phyloP scores from a whole-genome alignment of 495 filamentous ascomycete species.

The Podospora australis region DNA sequence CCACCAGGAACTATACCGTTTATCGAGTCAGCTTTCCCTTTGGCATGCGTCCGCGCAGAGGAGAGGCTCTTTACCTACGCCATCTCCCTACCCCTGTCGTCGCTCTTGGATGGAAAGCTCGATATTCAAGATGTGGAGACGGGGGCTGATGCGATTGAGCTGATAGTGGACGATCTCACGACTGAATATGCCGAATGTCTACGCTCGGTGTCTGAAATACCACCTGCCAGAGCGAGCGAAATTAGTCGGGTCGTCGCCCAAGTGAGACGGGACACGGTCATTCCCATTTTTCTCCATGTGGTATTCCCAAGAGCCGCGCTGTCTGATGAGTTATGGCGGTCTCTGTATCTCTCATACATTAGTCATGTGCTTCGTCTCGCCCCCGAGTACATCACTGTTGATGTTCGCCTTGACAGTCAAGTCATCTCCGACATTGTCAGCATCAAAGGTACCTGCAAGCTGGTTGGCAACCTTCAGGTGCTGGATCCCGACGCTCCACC shows the following conservation, averaged over 20 bases:
- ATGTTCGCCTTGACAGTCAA: conserved; percentile 48
- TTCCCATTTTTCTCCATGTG: conserved; percentile 61
- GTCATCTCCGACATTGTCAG: conserved; percentile 42
- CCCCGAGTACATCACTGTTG: conserved; percentile 60
- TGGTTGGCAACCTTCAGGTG: conserved; percentile 54
- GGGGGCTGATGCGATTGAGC: conserved; percentile 62
- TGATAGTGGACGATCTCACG: conserved; percentile 51
- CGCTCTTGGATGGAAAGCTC: conserved; percentile 40
- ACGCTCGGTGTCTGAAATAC: conserved; percentile 41
- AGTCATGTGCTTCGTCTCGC: conserved; percentile 57
- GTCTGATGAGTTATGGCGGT: conserved; percentile 21
- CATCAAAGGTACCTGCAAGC: conserved; percentile 54
- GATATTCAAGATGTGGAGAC: conserved; percentile 56
- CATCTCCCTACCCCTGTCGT: conserved; percentile 52
- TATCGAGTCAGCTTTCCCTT: conserved; percentile 59
- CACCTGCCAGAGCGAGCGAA: conserved; percentile 37
- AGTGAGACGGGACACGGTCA: conserved; percentile 53
- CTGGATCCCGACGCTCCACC: conserved; percentile 32
- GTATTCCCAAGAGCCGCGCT: conserved; percentile 34
- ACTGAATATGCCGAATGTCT: conserved; percentile 26
- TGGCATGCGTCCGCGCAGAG: conserved; percentile 55
- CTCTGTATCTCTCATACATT: conserved; percentile 50
- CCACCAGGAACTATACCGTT: conserved; percentile 46
- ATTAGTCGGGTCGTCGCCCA: conserved; percentile 48
- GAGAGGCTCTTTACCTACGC: conserved; percentile 58